Base-by-base conservation (phyloP, 805 yeast genomes). In the Starmerella geochares region DNA sequence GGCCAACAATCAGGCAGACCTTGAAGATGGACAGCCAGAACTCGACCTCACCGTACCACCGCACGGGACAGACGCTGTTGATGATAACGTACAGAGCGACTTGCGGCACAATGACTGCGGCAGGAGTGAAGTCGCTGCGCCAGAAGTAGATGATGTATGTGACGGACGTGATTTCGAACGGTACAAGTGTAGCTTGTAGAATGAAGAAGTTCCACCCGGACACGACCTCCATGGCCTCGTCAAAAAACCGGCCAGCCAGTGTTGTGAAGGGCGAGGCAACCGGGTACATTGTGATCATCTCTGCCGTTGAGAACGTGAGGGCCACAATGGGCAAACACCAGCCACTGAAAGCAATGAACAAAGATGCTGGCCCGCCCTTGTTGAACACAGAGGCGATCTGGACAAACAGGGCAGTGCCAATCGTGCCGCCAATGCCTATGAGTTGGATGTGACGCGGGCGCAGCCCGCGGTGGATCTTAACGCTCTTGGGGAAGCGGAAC, bases 151-250 rank as follows among this genome's bases (percentile, higher is more conserved):
- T 72, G 59, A 86, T 79, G 13, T 86, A 74, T 57, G 84, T 83
- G 8, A 82, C 88, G 6, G 87, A 83, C 7, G 83, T 83, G 48
- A 86, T 80, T 66, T 86, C 95, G 59, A 80, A 83, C 2, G 95
- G 95, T 45, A 86, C 81, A 52, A 80, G 78, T 0, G 83, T 79
- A 54, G 87, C 81, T 62, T 83, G 81, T 58, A 83, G 68, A 54
- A 83, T 70, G 76, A 83, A 83, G 60, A 81, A 84, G 61, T 84
- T 83, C 81, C 86, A 84, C 24, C 90, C 87, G 1, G 83, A 78
- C 72, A 76, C 76, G 39, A 82, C 75, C 56, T 83, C 92, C 49
- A 82, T 67, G 0, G 94, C 83, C 39, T 78, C 80, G 62, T 84
- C 92, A 47, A 79, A 78, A 62, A 85, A 83, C 48, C 90, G 67